Evolutionary conservation across 495 filamentous ascomycete species (phyloP).

Genomic region (Polyplosphaeria fusca): DNA sequence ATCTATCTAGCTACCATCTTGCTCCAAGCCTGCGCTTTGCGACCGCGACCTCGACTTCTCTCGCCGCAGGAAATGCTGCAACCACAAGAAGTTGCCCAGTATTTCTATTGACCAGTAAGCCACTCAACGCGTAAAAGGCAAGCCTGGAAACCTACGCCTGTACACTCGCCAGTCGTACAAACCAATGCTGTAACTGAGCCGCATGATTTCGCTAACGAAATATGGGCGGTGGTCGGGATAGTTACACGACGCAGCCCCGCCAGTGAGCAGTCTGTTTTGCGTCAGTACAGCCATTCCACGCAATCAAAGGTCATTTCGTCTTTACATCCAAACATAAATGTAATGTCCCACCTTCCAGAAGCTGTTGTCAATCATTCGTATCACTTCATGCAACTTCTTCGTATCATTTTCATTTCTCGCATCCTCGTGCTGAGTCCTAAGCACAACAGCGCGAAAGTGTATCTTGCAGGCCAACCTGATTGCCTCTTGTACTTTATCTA

Average conservation of each 20-base stretch:
- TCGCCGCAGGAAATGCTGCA: constrained; percentile 20
- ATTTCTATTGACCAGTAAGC: neutral
- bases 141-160: neutral
- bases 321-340: constrained; percentile 23
- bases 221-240: constrained; percentile 9
- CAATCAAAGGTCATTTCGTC: neutral
- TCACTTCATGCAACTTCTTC: neutral
- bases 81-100: constrained; percentile 20
- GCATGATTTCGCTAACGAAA: constrained; percentile 24
- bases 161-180: constrained; percentile 18
- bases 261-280: constrained; percentile 13
- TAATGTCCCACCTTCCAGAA: constrained; percentile 23
- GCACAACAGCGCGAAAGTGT: constrained; percentile 13
- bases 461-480: constrained; percentile 10
- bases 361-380: constrained; percentile 5
- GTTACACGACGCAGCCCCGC: constrained; percentile 9
- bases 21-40: no score
- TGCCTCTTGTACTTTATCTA: constrained; percentile 1
- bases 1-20: no score
- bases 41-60: no score
- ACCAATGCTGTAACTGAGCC: constrained; percentile 17
- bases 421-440: constrained; percentile 15
- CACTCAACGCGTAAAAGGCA: no score
- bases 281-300: neutral
- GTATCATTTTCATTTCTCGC: constrained; percentile 6